phyloP scores from a whole-genome alignment of 192 early-diverging fungal genomes.

The Entrophospora sp. region DNA sequence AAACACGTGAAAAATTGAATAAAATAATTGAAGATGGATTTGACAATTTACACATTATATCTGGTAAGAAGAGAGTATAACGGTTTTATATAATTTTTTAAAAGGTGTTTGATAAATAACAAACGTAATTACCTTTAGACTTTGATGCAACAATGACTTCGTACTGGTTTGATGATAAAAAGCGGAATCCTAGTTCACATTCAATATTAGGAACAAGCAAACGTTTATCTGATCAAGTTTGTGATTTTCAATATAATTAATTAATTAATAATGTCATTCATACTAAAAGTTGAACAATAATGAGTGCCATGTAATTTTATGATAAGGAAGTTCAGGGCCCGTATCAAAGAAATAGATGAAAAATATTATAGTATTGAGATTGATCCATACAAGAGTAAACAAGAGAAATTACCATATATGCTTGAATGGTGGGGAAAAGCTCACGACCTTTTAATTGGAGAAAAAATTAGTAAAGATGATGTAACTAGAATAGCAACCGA shows the following conservation, averaged over 20 bases:
- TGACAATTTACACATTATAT: conserved; percentile 47
- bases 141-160: conserved; percentile 71
- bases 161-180: conserved; percentile 29
- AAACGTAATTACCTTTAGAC: conserved; percentile 27
- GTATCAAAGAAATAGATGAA: conserved; percentile 39
- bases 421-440: conserved; percentile 61
- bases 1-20: conserved; percentile 32
- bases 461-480: conserved; percentile 40
- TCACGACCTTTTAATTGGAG: conserved; percentile 43
- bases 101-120: not conserved
- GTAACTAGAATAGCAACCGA: conserved; percentile 42
- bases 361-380: conserved; percentile 75
- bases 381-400: conserved; percentile 27
- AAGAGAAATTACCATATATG: conserved; percentile 61
- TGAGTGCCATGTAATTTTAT: conserved; percentile 25
- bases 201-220: conserved; percentile 29
- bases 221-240: conserved; percentile 31
- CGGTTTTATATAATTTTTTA: not conserved
- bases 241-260: not conserved
- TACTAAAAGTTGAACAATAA: too few relatives aligned
- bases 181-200: conserved; percentile 38
- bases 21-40: conserved; percentile 42
- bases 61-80: conserved; percentile 26
- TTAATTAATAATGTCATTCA: too few relatives aligned
- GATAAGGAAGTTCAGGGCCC: too few relatives aligned